Percentiles rank a stretch among this genome's conserved stretches.
Conservation (phyloP, 2,329 filamentous ascomycete species). For the Triangularia setosa region DNA sequence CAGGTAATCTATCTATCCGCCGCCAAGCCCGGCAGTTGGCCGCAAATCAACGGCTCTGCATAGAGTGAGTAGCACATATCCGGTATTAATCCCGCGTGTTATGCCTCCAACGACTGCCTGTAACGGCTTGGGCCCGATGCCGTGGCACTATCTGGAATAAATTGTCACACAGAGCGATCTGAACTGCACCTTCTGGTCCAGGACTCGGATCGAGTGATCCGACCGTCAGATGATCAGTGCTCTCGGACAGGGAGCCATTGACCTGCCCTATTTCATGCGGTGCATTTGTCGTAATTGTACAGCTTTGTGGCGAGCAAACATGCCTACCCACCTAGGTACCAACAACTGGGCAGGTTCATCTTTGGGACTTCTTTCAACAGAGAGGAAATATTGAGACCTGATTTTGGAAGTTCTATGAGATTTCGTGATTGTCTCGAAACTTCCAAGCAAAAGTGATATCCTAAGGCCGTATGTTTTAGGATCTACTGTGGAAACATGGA, state of each 20-base stretch:
- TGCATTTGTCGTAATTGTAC: background rate
- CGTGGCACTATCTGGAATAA: background rate
- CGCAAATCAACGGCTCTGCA: background rate
- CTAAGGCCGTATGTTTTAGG: too few relatives aligned
- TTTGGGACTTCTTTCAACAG: too few relatives aligned
- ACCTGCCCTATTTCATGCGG: background rate
- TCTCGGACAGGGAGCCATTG: too few relatives aligned
- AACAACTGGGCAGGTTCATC: too few relatives aligned
- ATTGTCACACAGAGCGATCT: background rate
- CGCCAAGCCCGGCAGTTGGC: constrained; percentile 12
- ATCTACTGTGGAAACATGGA: too few relatives aligned
- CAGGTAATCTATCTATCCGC: constrained; percentile 8
- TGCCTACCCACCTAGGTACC: background rate
- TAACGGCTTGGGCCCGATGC: background rate
- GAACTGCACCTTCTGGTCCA: background rate
- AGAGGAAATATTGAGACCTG: too few relatives aligned
- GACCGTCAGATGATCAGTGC: background rate
- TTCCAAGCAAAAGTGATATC: too few relatives aligned
- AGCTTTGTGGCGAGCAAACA: background rate
- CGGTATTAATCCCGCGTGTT: constrained; percentile 6
- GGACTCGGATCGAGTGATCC: background rate
- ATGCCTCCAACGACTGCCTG: background rate
- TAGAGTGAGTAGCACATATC: background rate
- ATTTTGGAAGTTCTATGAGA: too few relatives aligned
- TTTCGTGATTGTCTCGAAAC: too few relatives aligned